Percentiles rank a stretch among this genome's conserved stretches.
These are phyloP conservation scores for Lecanicillium sp. DNA, from an alignment of 2,329 filamentous ascomycete genomes.

Conservation along the genomic window DNA sequence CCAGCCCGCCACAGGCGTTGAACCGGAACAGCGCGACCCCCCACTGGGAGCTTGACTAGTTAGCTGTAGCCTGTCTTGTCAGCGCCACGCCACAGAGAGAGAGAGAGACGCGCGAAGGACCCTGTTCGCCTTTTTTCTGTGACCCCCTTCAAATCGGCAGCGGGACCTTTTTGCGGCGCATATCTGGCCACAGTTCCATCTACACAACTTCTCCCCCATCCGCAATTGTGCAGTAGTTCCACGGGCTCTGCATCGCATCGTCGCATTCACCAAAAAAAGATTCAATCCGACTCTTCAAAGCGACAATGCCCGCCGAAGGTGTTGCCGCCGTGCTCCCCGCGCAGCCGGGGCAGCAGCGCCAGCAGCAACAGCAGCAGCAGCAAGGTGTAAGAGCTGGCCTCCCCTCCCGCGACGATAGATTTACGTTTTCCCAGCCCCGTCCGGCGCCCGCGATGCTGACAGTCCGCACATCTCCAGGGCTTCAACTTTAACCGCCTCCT, in stretches of 20 bases:
- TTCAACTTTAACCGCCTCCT: slow-evolving; percentile 41
- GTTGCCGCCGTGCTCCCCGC: slow-evolving; percentile 12
- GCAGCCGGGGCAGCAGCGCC: slow-evolving; percentile 9
- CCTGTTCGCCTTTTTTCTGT: not conserved
- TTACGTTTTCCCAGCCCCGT: not conserved
- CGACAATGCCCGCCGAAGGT: slow-evolving; percentile 10
- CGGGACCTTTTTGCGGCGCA: no score
- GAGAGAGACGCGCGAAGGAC: no score
- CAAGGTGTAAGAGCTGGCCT: slow-evolving; percentile 15
- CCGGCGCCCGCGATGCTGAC: no score
- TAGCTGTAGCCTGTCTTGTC: no score
- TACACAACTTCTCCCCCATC: not conserved
- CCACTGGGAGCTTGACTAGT: no score
- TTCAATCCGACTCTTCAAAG: not conserved
- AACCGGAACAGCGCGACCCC: no score
- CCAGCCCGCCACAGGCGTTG: no score
- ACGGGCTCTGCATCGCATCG: no score
- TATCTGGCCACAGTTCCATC: slow-evolving; percentile 2
- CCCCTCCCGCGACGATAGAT: not conserved
- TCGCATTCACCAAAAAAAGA: not conserved
- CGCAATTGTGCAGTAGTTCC: no score
- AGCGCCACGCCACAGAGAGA: no score
- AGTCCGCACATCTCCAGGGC: slow-evolving; percentile 19
- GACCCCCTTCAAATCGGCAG: not conserved
- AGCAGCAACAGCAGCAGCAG: slow-evolving; percentile 13